Evolutionary conservation across 2,329 filamentous ascomycete genomes (phyloP), one percentile per base, ranked within the genome.

Genomic region (Paracoccidioides brasiliensis): DNA sequence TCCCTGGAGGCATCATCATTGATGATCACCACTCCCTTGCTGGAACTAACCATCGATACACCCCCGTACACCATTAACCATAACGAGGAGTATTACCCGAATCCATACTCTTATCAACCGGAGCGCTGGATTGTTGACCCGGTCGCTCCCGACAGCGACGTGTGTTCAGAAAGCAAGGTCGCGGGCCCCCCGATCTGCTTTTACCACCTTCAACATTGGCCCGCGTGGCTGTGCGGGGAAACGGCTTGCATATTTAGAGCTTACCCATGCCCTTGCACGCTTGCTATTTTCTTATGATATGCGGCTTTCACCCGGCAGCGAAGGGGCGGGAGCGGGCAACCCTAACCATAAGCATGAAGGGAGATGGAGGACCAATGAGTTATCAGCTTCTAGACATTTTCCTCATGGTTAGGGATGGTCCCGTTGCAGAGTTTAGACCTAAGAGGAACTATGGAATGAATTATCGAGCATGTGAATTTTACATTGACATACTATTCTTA

Each of bases 191-290:
- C 57, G 60, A 15, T 53, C 56, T 4, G 59, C 59, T 6, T 61
- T 61, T 43, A 58, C 53, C 30, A 43, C 59, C 6, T 74, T 74
- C 52, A 70, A 68, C 44, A 69, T 73, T 41, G 72, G 72, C 0
- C 69, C 69, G 1, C 66, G 71, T 1, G 70, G 71, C 0, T 74
- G 72, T 53, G 68, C 72, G 56, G 72, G 72, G 4, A 74, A 74
- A 61, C 67, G 67, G 42, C 67, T 74, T 67, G 72, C 72, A 2
- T 66, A 72, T 51, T 69, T 72, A 64, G 72, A 74, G 57, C 67
- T 74, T 64, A 63, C 64, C n/a, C 55, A 72, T 52, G 70, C 70
- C 6, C 55, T 73, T 45, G 71, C 70, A 12, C 64, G 65, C 35
- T 52, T 73, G 56, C 56, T 72, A 38, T 73, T 69, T 60, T 61